Evolutionary conservation across 139 green algal species (phyloP).

Genomic region (Prasinococcaceae sp.): DNA sequence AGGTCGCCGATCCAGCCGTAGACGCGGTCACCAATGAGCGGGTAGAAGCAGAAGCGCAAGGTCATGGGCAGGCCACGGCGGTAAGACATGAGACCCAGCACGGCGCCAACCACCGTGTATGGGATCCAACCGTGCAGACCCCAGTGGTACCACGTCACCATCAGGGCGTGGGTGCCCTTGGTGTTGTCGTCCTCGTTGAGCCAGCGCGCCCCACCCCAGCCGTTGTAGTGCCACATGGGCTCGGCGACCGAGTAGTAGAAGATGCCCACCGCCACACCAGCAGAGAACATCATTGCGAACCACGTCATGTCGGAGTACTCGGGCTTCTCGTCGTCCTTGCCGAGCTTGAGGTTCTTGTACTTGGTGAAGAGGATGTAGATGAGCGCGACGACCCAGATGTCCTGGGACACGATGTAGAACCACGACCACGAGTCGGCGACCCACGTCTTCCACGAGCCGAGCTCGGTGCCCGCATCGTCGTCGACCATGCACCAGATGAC

Average conservation of each 20-base stretch:
- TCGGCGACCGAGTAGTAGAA: conserved; percentile 18
- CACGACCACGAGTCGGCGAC: conserved; percentile 6
- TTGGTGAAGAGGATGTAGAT: conserved; percentile 13
- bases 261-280: conserved; percentile 19
- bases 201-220: background rate
- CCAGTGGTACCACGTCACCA: conserved; percentile 24
- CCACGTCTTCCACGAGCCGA: conserved; percentile 8
- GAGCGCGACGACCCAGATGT: conserved; percentile 17
- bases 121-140: conserved; percentile 21
- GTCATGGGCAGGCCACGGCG: conserved; percentile 18
- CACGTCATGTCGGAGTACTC: conserved; percentile 10
- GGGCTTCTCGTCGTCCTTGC: conserved; percentile 13
- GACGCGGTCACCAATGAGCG: conserved; percentile 18
- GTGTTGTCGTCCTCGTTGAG: conserved; percentile 19
- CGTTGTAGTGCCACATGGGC: conserved; percentile 20
- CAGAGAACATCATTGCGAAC: conserved; percentile 21
- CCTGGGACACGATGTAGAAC: conserved; percentile 16
- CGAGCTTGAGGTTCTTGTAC: conserved; percentile 17
- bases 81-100: conserved; percentile 15
- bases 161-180: conserved; percentile 20
- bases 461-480: background rate
- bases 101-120: conserved; percentile 15
- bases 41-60: conserved; percentile 21
- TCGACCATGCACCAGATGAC: background rate
- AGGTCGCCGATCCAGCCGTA: conserved; percentile 22